A percentile compares a stretch with the other conserved stretches of the same genome.
Conservation (phyloP, 805 yeast species). For the Candida nemodendra region DNA sequence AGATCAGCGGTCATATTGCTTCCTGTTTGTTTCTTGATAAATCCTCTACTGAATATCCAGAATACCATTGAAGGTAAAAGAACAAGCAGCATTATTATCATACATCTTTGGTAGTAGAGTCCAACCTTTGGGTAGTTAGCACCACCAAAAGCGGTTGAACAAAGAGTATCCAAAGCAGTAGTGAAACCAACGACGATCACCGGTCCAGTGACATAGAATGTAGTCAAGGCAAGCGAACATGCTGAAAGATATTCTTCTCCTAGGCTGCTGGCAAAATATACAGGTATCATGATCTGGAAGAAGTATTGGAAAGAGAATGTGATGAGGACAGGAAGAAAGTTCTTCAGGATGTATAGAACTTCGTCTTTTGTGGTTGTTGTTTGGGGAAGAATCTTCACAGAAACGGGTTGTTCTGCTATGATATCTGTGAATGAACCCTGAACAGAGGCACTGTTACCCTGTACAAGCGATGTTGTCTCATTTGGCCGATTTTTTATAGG, state of each 20-base stretch:
- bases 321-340: conserved; percentile 56
- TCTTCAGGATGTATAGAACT: conserved; percentile 30
- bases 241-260: conserved; percentile 71
- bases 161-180: conserved; percentile 71
- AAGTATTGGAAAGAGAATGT: conserved; percentile 70
- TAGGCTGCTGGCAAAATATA: conserved; percentile 65
- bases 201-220: conserved; percentile 71
- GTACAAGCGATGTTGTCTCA: too few species aligned
- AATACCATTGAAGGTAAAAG: conserved; percentile 54
- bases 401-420: background rate
- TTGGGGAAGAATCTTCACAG: conserved; percentile 2
- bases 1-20: conserved; percentile 41
- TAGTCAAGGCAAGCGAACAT: conserved; percentile 67
- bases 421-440: conserved; percentile 2
- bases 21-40: conserved; percentile 42
- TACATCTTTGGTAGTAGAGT: conserved; percentile 62
- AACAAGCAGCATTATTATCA: conserved; percentile 45
- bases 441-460: too few species aligned
- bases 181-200: conserved; percentile 72
- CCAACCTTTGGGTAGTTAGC: conserved; percentile 63
- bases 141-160: conserved; percentile 75
- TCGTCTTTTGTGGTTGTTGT: conserved; percentile 20
- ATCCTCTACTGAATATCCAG: conserved; percentile 55
- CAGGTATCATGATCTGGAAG: conserved; percentile 68
- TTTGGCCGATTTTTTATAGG: too few species aligned